Evolutionary conservation across 2,329 filamentous ascomycete genomes (phyloP), one percentile per base, ranked within the genome.

Genomic region (Xylaria arbuscula): DNA sequence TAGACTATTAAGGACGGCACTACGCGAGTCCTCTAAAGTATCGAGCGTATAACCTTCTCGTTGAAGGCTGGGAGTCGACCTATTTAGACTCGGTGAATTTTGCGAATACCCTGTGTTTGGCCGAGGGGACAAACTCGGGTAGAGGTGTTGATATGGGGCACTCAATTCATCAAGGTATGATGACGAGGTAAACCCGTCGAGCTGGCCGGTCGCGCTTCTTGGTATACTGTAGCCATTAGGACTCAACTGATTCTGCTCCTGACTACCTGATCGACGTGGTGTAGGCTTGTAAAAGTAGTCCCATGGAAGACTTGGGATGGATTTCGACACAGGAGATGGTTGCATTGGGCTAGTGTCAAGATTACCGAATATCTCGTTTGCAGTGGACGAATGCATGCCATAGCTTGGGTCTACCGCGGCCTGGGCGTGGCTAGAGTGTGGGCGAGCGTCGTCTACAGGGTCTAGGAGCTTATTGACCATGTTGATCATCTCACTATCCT

Each of bases 371-470:
- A 86, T 72, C 19, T 86, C 85, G 56, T 86, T 83, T 32, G 86
- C 83, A 8, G 83, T 86, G 2, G 80, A 75, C 10, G 83, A 84
- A 72, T 85, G 82, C 85, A 88, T 87, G 17, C 85, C 87, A 68
- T 88, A 88, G 1, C 84, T 87, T 2, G 84, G 80, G 47, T 86
- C 83, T 7, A 76, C 77, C 1, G 77, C 75, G 2, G 77, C 77
- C 19, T 77, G 76, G 3, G 77, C 77, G 19, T 73, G 70, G 42
- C 72, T 74, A 24, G 76, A 74, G 38, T 69, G 69, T 36, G 75
- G 72, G 40, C 72, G 72, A 59, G 66, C 68, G 34, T 76, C 71
- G 24, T 78, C 76, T 24, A 68, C 68, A 0, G 78, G 75, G 51
- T 78, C 77, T 53, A 77, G 72, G 19, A 79, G 77, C 50, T 82